phyloP scores from a whole-genome alignment of 176 grass and related monocot genomes.

The Lolium rigidum region DNA sequence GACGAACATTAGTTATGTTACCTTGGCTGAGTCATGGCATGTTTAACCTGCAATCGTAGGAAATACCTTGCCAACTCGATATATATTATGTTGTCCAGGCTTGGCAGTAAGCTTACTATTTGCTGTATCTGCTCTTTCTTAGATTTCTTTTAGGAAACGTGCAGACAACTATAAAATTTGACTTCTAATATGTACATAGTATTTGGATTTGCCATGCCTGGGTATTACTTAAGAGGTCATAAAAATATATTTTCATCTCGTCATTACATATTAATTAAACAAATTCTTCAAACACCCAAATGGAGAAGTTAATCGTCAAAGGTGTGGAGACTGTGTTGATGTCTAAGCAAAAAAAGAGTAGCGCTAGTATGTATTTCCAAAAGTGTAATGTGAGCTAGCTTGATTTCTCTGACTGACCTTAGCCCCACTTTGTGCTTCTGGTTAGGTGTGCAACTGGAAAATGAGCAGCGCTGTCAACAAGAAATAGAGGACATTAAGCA shows the following conservation, averaged over 20 bases:
- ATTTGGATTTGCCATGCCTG: not conserved
- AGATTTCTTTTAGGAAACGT: not conserved
- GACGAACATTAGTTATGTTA: not conserved
- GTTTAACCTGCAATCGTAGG: not conserved
- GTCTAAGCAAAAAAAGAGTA: not conserved
- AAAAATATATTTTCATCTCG: not conserved
- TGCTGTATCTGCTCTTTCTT: not conserved
- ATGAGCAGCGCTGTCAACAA: slow-evolving; percentile 94
- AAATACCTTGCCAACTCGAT: slow-evolving; percentile 13
- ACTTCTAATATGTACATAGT: not conserved
- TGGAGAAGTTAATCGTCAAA: not conserved
- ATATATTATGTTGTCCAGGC: not conserved
- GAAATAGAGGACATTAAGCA: slow-evolving; percentile 90
- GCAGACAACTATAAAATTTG: not conserved
- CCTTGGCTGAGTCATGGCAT: slow-evolving; percentile 1
- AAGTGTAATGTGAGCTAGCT: slow-evolving; percentile 27
- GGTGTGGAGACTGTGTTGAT: not conserved
- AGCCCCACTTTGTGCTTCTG: slow-evolving; percentile 34
- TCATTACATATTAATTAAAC: not conserved
- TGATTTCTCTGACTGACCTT: slow-evolving; percentile 32
- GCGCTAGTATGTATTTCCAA: slow-evolving; percentile 18
- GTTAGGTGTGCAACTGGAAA: slow-evolving; percentile 80
- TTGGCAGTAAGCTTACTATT: slow-evolving; percentile 14
- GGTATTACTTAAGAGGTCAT: not conserved
- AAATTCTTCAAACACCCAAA: not conserved